These are phyloP conservation scores for Taiozyma sp. DNA, from an alignment of 1,139 yeast genomes.

Conservation along the genomic window DNA sequence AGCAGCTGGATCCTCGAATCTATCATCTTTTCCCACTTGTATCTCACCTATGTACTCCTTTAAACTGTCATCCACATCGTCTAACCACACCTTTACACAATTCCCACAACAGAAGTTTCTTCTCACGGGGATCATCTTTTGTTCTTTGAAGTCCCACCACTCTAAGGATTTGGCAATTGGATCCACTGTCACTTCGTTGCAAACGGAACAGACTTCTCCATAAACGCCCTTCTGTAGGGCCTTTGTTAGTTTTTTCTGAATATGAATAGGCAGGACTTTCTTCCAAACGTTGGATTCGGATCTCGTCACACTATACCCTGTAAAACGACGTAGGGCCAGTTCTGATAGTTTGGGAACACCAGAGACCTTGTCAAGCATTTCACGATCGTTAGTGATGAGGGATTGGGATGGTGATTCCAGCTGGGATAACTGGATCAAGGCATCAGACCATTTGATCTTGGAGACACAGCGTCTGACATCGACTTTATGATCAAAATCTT, in stretches of 20 bases:
- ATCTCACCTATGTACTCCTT: constrained; percentile 1
- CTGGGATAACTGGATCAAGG: constrained; percentile 9
- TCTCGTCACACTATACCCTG: constrained; percentile 38
- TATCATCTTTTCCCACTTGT: background rate
- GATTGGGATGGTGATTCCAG: background rate
- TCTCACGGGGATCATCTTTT: constrained; percentile 37
- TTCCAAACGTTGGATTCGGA: constrained; percentile 44
- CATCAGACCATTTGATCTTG: constrained; percentile 19
- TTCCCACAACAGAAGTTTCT: constrained; percentile 40
- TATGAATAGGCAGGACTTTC: constrained; percentile 30
- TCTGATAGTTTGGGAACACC: constrained; percentile 37
- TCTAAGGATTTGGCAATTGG: constrained; percentile 51
- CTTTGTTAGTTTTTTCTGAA: constrained; percentile 35
- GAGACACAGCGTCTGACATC: constrained; percentile 20
- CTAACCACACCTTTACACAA: constrained; percentile 33
- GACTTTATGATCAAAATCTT: constrained; percentile 3
- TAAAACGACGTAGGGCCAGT: constrained; percentile 37
- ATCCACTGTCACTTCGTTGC: constrained; percentile 37
- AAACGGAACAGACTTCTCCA: constrained; percentile 46
- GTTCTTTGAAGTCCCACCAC: constrained; percentile 53
- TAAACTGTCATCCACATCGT: constrained; percentile 14
- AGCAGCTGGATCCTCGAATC: background rate
- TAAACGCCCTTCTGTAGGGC: constrained; percentile 41
- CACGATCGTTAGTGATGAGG: constrained; percentile 7
- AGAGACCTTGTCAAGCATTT: constrained; percentile 9